A percentile compares a stretch with the other conserved stretches of the same genome.
These are phyloP conservation scores for Tillandsia leiboldiana DNA, from an alignment of 176 grass and related monocot genomes.

Conservation along the genomic window DNA sequence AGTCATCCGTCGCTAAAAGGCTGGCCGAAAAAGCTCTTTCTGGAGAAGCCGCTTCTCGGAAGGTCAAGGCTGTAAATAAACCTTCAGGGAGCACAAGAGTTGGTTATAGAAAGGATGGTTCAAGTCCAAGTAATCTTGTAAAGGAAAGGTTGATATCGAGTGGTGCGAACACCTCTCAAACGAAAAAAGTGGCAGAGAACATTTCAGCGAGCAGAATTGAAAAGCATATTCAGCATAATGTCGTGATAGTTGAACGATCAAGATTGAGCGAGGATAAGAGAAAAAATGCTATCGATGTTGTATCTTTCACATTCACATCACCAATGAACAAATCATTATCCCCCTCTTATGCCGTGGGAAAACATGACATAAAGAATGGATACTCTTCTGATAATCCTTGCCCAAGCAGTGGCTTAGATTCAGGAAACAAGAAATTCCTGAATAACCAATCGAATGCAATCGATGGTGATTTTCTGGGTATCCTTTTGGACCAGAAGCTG, in stretches of 20 bases:
- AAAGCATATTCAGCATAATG: constrained; percentile 58
- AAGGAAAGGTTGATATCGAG: constrained; percentile 31
- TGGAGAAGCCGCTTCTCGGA: constrained; percentile 36
- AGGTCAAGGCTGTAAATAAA: constrained; percentile 23
- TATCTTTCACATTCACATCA: constrained; percentile 95
- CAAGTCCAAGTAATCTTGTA: constrained; percentile 8
- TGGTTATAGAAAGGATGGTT: constrained; percentile 32
- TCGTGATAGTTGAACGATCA: constrained; percentile 64
- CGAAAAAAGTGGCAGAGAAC: constrained; percentile 41
- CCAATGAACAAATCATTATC: constrained; percentile 55
- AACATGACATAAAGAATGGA: constrained; percentile 15
- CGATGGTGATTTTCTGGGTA: constrained; percentile 71
- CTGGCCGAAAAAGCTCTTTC: constrained; percentile 24
- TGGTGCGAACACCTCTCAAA: constrained; percentile 33
- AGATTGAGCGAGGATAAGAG: constrained; percentile 40
- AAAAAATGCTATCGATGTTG: constrained; percentile 61
- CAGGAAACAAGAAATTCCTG: background rate
- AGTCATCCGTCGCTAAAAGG: constrained; percentile 31
- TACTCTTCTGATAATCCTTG: constrained; percentile 18
- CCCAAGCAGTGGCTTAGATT: constrained; percentile 21
- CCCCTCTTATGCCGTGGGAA: constrained; percentile 27
- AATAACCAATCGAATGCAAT: constrained; percentile 29
- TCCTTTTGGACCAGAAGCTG: constrained; percentile 81
- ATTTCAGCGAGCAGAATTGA: constrained; percentile 35
- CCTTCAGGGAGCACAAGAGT: constrained; percentile 20